Evolutionary conservation across 257 asterid species (phyloP).

Genomic region (Pogostemon cablin): DNA sequence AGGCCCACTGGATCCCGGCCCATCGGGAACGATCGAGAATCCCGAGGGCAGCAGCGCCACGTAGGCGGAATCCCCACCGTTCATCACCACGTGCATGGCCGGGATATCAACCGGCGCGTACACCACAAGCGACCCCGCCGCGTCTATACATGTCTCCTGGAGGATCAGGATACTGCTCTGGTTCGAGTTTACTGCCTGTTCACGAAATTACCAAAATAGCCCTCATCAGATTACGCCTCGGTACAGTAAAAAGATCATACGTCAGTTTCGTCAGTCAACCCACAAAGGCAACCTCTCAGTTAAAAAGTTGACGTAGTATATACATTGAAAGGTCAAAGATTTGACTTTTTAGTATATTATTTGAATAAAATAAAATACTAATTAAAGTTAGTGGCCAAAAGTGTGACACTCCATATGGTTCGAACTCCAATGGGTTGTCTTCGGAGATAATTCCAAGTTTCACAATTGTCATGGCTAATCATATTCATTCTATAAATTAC

Average conservation of each 20-base stretch:
- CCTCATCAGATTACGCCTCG: conserved; percentile 24
- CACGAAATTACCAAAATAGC: conserved; percentile 23
- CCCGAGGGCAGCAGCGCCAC: conserved; percentile 95
- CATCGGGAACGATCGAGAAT: conserved; percentile 84
- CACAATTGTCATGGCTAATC: conserved; percentile 44
- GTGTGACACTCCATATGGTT: conserved; percentile 24
- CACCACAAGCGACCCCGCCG: conserved; percentile 85
- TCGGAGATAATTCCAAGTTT: conserved; percentile 45
- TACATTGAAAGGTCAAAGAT: conserved; percentile 36
- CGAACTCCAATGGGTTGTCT: conserved; percentile 23
- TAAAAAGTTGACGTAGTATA: conserved; percentile 29
- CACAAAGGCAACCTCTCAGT: conserved; percentile 23
- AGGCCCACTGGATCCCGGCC: conserved; percentile 51
- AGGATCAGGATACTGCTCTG: conserved; percentile 91
- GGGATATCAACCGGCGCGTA: conserved; percentile 98
- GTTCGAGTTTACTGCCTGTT: conserved; percentile 65
- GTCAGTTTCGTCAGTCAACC: conserved; percentile 48
- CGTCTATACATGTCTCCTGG: conserved; percentile 84
- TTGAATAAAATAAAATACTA: background rate
- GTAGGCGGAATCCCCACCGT: conserved; percentile 95
- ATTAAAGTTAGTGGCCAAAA: conserved; percentile 18
- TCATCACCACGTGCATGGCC: conserved; percentile 95
- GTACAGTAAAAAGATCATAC: conserved; percentile 20
- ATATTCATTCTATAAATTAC: conserved; percentile 23
- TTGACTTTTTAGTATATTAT: conserved; percentile 44